Evolutionary conservation across 2,329 filamentous ascomycete species (phyloP).

Genomic region (Xylogone sp.): DNA sequence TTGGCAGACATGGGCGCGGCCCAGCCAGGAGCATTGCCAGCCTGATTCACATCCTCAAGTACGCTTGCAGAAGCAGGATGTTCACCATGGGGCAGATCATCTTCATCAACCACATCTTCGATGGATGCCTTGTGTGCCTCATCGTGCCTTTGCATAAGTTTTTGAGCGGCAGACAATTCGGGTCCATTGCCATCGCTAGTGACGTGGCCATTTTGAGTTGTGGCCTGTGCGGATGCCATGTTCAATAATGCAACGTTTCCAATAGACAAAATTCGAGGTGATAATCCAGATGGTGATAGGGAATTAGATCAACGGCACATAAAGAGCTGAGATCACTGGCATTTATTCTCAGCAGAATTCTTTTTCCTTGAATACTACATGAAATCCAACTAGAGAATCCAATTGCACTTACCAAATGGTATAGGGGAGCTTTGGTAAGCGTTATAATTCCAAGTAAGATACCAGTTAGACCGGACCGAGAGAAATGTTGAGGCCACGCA

Average conservation of each 20-base stretch:
- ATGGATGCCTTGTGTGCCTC: conserved; percentile 59
- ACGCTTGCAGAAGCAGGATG: conserved; percentile 39
- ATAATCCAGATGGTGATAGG: background rate
- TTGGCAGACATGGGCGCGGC: conserved; percentile 54
- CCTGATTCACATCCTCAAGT: conserved; percentile 27
- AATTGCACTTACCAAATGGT: background rate
- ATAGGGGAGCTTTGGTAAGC: background rate
- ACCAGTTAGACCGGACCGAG: background rate
- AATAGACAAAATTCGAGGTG: background rate
- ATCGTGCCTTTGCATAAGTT: conserved; percentile 61
- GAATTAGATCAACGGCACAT: background rate
- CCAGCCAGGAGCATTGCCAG: conserved; percentile 43
- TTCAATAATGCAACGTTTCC: background rate
- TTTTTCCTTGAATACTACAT: background rate
- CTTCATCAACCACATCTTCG: conserved; percentile 80
- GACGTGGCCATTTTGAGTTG: conserved; percentile 12
- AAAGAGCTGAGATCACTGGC: background rate
- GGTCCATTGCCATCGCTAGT: conserved; percentile 17
- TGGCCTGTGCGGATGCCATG: conserved; percentile 23
- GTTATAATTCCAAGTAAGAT: background rate
- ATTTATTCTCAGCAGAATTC: background rate
- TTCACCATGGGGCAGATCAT: conserved; percentile 61
- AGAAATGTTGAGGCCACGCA: conserved; percentile 5
- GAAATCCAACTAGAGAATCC: background rate
- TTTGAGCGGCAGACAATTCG: conserved; percentile 37